Conservation (phyloP, 305 asterid species). For the Lippia alba region DNA sequence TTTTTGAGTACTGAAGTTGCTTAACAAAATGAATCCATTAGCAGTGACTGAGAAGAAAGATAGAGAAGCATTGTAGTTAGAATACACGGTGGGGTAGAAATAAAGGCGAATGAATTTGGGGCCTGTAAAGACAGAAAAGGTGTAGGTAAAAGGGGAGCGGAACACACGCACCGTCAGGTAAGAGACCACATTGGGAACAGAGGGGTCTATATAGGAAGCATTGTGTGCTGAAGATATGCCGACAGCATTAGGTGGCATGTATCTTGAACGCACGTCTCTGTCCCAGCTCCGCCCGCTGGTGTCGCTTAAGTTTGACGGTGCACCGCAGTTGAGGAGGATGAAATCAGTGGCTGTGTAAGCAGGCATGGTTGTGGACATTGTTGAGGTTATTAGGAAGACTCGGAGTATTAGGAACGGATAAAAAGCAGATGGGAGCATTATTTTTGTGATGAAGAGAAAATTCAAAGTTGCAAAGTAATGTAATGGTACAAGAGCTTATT, state of each 20-base stretch:
- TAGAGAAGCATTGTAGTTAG: no score
- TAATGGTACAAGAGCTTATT: no score
- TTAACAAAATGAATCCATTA: no score
- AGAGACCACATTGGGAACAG: neutral
- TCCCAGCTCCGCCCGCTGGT: slow-evolving; percentile 44
- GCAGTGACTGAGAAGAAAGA: no score
- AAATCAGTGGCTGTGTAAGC: slow-evolving; percentile 27
- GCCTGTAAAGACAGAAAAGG: no score
- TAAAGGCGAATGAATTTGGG: slow-evolving; percentile 22
- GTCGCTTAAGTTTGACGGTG: slow-evolving; percentile 12
- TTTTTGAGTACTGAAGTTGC: no score
- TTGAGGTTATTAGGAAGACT: neutral
- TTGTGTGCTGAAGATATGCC: neutral
- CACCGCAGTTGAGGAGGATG: slow-evolving; percentile 64
- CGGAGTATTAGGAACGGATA: slow-evolving; percentile 25
- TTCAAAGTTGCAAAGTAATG: no score
- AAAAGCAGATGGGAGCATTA: slow-evolving; percentile 32
- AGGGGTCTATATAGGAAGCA: slow-evolving; percentile 44
- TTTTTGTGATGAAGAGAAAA: neutral
- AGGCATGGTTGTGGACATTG: slow-evolving; percentile 26
- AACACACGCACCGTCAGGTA: slow-evolving; percentile 17
- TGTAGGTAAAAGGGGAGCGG: slow-evolving; percentile 44
- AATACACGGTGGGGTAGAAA: no score
- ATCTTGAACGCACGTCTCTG: slow-evolving; percentile 35
- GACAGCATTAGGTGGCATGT: neutral